Base-by-base conservation (phyloP, 2,329 filamentous ascomycete genomes). In the Colletotrichum sp. region DNA sequence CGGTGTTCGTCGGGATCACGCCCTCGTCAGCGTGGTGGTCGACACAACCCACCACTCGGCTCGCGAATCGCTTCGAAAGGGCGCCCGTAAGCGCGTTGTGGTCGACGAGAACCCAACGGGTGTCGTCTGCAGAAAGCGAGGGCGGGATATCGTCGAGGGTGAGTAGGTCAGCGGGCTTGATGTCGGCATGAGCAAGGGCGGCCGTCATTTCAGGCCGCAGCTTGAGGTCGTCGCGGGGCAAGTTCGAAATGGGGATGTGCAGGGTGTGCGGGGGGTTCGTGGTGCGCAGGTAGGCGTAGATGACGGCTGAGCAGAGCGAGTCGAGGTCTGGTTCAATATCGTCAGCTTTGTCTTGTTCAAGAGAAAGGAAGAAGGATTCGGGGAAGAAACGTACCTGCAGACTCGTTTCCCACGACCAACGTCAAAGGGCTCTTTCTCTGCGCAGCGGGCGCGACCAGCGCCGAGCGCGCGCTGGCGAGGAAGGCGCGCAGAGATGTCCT, bases 21-120 rank as follows among this genome's bases (percentile, higher is more conserved):
- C 86, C 83, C 80, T 97, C 95, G 77, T 97, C 94, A 1, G 90
- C 92, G 82, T 97, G 95, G 84, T 97, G 95, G 83, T 97, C 95
- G 70, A 97, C 90, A 78, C 93, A 93, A 6, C 93, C 94, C 6
- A 88, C 84, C 0, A 96, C 89, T 10, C 86, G 85, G 6, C 81
- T 76, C 0, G 85, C 84, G 80, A 92, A 94, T 18, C 87, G 83
- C 48, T 82, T 84, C 18, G 88, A 90, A 18, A 96, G 85, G 16
- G 84, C 80, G 0, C 94, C 94, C 8, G 93, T 93, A 64, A 95
- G 86, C 1, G 87, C 89, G 81, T 97, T 97, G 86, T 97, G 95
- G 84, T 97, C 95, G 6, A 97, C 94, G 2, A 97, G 87, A 21
- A 95, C 85, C 94, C 94, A 96, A 66, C 86, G 87, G 2, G 93